Evolutionary conservation across 208 protist species (phyloP).

Genomic region (Eutreptiella sp.): DNA sequence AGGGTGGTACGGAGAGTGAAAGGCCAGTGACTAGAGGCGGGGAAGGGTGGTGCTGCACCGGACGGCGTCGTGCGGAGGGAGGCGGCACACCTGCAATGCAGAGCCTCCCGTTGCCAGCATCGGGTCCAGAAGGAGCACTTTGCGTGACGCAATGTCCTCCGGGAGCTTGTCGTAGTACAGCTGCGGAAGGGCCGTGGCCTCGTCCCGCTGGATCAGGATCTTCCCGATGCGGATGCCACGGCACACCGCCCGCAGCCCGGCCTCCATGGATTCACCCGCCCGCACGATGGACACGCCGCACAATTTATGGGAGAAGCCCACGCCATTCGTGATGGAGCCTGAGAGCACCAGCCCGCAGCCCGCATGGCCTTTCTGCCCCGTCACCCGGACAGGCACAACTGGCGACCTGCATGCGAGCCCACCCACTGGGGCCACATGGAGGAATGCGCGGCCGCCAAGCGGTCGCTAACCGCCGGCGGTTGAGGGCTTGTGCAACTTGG

Average conservation of each 20-base stretch:
- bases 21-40: too few species aligned
- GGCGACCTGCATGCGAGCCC: too few species aligned
- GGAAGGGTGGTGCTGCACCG: too few species aligned
- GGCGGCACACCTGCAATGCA: conserved; percentile 38
- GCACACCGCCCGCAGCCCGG: conserved; percentile 80
- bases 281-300: conserved; percentile 94
- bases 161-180: conserved; percentile 91
- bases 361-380: too few species aligned
- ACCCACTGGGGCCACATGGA: too few species aligned
- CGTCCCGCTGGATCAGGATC: conserved; percentile 95
- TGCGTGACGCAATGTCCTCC: conserved; percentile 70
- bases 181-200: conserved; percentile 76
- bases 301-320: conserved; percentile 68
- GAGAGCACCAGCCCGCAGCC: neutral
- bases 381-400: conserved; percentile 8
- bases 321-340: conserved; percentile 55
- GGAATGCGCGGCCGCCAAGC: neutral
- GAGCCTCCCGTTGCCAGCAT: conserved; percentile 91
- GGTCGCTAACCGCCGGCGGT: neutral
- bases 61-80: too few species aligned
- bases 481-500: conserved; percentile 1
- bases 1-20: too few species aligned
- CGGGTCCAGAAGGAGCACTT: conserved; percentile 91
- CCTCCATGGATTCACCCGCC: conserved; percentile 93
- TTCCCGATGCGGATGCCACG: conserved; percentile 93